These are phyloP conservation scores for Phoma sp. DNA, from an alignment of 2,329 filamentous ascomycete species.

Conservation along the genomic window DNA sequence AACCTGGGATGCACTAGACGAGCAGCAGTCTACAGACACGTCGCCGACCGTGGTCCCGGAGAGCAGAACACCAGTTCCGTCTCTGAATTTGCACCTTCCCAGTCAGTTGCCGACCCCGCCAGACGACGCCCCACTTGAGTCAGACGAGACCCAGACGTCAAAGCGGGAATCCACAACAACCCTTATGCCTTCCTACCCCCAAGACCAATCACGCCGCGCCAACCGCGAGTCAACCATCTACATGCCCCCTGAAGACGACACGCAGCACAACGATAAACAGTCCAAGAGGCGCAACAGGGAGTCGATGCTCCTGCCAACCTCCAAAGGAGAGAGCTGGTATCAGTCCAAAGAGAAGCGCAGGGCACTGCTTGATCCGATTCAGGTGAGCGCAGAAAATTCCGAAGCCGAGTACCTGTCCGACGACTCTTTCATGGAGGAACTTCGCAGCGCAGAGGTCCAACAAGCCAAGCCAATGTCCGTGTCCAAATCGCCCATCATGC, in stretches of 20 bases:
- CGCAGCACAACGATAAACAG: slow-evolving; percentile 22
- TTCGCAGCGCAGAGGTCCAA: slow-evolving; percentile 80
- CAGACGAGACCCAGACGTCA: slow-evolving; percentile 15
- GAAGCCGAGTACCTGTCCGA: slow-evolving; percentile 67
- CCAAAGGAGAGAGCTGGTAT: slow-evolving; percentile 35
- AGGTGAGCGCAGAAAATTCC: slow-evolving; percentile 47
- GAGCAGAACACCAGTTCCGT: slow-evolving; percentile 32
- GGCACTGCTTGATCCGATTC: slow-evolving; percentile 49
- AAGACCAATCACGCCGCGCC: slow-evolving; percentile 30
- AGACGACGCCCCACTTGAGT: slow-evolving; percentile 17
- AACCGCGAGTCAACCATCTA: slow-evolving; percentile 45
- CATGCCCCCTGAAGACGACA: slow-evolving; percentile 29
- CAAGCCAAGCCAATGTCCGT: slow-evolving; percentile 77
- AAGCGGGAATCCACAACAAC: slow-evolving; percentile 17
- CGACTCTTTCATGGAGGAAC: slow-evolving; percentile 83
- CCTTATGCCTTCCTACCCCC: slow-evolving; percentile 25
- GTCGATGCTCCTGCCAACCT: slow-evolving; percentile 34
- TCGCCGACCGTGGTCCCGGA: slow-evolving; percentile 46
- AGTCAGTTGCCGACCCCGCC: slow-evolving; percentile 22
- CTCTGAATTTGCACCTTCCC: slow-evolving; percentile 25
- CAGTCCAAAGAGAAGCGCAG: slow-evolving; percentile 49
- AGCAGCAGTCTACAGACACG: slow-evolving; percentile 43
- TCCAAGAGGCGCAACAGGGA: slow-evolving; percentile 35
- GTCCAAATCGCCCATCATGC: slow-evolving; percentile 80
- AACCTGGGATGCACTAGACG: slow-evolving; percentile 30